Base-by-base conservation (phyloP, 495 filamentous ascomycete species). In the Pseudotulostoma volvatum region DNA sequence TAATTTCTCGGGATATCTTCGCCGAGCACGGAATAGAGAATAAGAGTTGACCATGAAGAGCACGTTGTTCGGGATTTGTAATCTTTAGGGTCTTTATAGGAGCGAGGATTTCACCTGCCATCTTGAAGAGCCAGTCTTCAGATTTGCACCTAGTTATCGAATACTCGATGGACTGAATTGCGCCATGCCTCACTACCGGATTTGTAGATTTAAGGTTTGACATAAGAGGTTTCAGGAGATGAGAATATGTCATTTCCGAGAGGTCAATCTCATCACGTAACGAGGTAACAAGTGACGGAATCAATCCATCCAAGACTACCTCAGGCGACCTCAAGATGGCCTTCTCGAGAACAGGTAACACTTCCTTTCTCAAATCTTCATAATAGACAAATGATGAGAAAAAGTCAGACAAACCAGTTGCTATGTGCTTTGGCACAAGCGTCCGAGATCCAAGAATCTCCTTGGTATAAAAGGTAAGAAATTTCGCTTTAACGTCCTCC, bases 161-260 rank as follows among this genome's bases (percentile, higher is more conserved):
- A 2, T 75, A 67, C 39, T 67, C 61, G 54, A 96, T 94, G 1
- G 78, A 81, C 15, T 66, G 67, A 8, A 83, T 50, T 15, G 81
- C 81, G 7, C 83, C 84, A 37, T 71, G 74, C 32, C 90, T 74
- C 38, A 95, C 83, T 1, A 52, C 55, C 3, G 70, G 58, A 49
- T 92, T 94, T 40, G 79, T 81, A 7, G 90, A 96, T 59, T 93
- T 96, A 59, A 82, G 65, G 56, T 81, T 94, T 14, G 84, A 73
- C 7, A 96, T 50, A 3, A 97, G 57, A 13, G 85, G 88, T 48
- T 93, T 95, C 15, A 88, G 56, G 9, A 96, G 62, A 36, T 75
- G 74, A 17, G 70, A 59, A 25, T 67, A 68, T 13, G 93, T 61
- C 7, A 81, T 53, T 33, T 75, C 71, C 7, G 87, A 84, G 1